Base-by-base conservation (phyloP, 495 filamentous ascomycete genomes). In the Xylaria intraflava region DNA sequence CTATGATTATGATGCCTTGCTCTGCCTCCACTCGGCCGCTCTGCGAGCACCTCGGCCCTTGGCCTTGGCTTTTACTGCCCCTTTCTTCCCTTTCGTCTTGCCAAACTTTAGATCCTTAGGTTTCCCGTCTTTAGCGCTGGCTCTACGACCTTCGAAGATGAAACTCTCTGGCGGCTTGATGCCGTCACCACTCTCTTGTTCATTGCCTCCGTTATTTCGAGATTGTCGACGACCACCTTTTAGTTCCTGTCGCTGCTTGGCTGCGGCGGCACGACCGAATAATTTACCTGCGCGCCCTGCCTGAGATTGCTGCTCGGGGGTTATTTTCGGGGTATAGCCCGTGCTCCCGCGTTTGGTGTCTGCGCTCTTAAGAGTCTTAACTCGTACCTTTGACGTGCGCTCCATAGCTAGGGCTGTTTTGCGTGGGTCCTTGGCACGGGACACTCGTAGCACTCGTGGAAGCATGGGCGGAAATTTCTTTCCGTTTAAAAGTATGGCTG, bases 391-490 rank as follows among this genome's bases (percentile, higher is more conserved):
- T 27, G 53, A 35, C 7, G 47, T 69, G 54, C 53, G 68, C 48
- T 72, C 72, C 40, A 76, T 69, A 14, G 68, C 74, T 20, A 75
- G 72, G 26, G 76, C 71, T 20, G 85, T 93, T 65, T 90, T 87
- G 58, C 83, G 81, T 35, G 84, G 72, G 43, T 84, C 83, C 61
- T 88, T 90, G 48, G 92, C 93, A 11, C 92, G 84, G 4, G 78
- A 82, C 46, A 99, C 92, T 30, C 94, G 85, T 10, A 99, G 76
- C 53, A 85, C 84, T 7, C 94, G 83, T 29, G 94, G 93, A 11
- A 96, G 79, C 77, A 95, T 83, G 0, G 92, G 91, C 8, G 90
- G 90, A 68, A 90, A 96, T 55, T 88, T 92, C 78, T 96, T 94
- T 29, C 82, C 91, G 56, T 95, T 79, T 55, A 89, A 78, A 27